Conservation (phyloP, 1,284 basidiomycete genomes). For the Pterulicium gracile region DNA sequence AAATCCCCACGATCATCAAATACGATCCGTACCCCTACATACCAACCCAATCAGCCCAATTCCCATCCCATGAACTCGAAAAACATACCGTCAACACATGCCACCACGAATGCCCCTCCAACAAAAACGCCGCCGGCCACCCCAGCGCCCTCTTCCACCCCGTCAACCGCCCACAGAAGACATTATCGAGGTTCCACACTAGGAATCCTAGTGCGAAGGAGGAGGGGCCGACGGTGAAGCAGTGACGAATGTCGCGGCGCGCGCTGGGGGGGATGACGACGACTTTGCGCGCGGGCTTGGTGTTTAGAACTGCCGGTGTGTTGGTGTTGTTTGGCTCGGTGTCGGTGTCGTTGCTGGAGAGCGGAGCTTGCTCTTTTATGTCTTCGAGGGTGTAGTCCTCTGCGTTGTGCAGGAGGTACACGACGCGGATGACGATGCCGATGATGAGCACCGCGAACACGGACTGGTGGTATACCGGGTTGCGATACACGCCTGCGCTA, state of each 20-base stretch:
- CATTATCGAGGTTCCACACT: slow-evolving; percentile 62
- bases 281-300: not conserved
- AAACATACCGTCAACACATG: slow-evolving; percentile 25
- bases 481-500: slow-evolving; percentile 33
- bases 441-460: slow-evolving; percentile 48
- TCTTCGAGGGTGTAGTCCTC: slow-evolving; percentile 31
- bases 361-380: slow-evolving; percentile 24
- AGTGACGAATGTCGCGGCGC: not conserved
- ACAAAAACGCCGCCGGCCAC: slow-evolving; percentile 53
- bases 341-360: slow-evolving; percentile 31
- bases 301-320: not conserved
- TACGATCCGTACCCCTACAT: slow-evolving; percentile 45
- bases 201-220: slow-evolving; percentile 36
- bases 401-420: slow-evolving; percentile 37
- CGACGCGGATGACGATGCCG: slow-evolving; percentile 30
- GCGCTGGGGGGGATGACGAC: not conserved
- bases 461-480: slow-evolving; percentile 58
- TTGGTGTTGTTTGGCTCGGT: slow-evolving; percentile 36
- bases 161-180: slow-evolving; percentile 49
- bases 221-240: not conserved
- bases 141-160: slow-evolving; percentile 41
- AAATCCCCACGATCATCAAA: slow-evolving; percentile 47
- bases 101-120: slow-evolving; percentile 26
- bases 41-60: slow-evolving; percentile 4
- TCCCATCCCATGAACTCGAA: not conserved